Percentiles rank a stretch among this genome's conserved stretches.
phyloP scores from a whole-genome alignment of 768 basidiomycete species.

The Cubamyces lactineus region DNA sequence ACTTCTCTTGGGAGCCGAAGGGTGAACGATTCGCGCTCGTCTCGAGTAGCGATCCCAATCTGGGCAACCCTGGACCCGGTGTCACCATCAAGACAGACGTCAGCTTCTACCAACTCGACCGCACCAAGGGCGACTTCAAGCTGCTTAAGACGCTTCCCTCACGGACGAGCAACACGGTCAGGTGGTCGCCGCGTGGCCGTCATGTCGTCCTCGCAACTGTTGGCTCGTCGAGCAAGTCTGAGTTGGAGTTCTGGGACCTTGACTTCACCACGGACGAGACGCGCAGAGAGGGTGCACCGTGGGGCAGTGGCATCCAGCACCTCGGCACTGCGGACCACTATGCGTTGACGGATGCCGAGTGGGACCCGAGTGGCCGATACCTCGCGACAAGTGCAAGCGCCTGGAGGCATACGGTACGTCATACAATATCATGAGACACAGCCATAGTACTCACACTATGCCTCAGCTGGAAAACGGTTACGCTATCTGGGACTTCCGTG shows the following conservation, averaged over 20 bases:
- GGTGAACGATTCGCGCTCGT: constrained; percentile 96
- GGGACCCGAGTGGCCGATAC: constrained; percentile 97
- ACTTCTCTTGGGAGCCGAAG: constrained; percentile 99
- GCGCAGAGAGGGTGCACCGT: constrained; percentile 52
- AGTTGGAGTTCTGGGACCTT: constrained; percentile 98
- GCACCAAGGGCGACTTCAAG: constrained; percentile 91
- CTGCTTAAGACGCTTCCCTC: constrained; percentile 78
- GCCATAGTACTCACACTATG: background rate
- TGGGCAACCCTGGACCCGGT: constrained; percentile 87
- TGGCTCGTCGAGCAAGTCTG: constrained; percentile 93
- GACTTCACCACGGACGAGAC: constrained; percentile 81
- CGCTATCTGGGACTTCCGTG: constrained; percentile 97
- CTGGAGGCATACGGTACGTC: constrained; percentile 89
- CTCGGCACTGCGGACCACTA: constrained; percentile 92
- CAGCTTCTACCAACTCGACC: constrained; percentile 94
- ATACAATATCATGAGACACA: background rate
- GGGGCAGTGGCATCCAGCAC: constrained; percentile 85
- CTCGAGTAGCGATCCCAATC: constrained; percentile 90
- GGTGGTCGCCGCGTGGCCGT: constrained; percentile 96
- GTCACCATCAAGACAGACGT: constrained; percentile 96
- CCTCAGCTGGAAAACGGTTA: constrained; percentile 92
- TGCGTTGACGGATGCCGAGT: constrained; percentile 95
- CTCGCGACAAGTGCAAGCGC: constrained; percentile 91
- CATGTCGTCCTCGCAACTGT: constrained; percentile 96
- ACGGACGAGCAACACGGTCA: constrained; percentile 90